These are phyloP conservation scores for Xylariales sp. DNA, from an alignment of 2,329 filamentous ascomycete genomes.

Conservation along the genomic window DNA sequence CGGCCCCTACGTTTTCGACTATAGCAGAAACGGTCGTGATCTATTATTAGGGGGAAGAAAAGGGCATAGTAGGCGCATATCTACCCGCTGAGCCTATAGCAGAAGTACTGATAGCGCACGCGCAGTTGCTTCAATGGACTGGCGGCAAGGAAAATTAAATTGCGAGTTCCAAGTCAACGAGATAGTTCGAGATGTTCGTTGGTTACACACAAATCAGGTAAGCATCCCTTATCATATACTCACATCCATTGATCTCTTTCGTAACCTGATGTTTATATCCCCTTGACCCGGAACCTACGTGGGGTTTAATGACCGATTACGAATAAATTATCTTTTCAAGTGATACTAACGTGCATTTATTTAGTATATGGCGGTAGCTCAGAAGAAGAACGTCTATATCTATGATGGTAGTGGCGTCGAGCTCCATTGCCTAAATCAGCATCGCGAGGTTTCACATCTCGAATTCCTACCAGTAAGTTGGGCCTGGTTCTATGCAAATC, in stretches of 20 bases:
- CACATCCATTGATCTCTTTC: not conserved
- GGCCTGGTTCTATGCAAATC: not conserved
- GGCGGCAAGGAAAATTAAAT: slow-evolving; percentile 89
- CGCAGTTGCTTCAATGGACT: slow-evolving; percentile 89
- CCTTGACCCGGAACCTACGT: not conserved
- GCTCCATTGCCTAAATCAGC: slow-evolving; percentile 89
- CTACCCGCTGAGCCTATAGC: too few relatives aligned
- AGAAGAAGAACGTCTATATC: slow-evolving; percentile 97
- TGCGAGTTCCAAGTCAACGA: slow-evolving; percentile 93
- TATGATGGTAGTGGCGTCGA: slow-evolving; percentile 88
- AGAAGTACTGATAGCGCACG: slow-evolving; percentile 23
- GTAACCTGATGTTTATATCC: not conserved
- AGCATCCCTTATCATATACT: not conserved
- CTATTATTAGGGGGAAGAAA: slow-evolving; percentile 88
- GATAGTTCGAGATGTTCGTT: slow-evolving; percentile 88
- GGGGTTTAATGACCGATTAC: not conserved
- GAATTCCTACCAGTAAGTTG: slow-evolving; percentile 65
- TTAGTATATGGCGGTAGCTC: slow-evolving; percentile 62
- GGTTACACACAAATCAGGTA: slow-evolving; percentile 81
- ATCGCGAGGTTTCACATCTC: slow-evolving; percentile 91
- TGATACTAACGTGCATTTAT: slow-evolving; percentile 17
- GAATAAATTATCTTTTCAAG: not conserved
- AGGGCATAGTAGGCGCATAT: slow-evolving; percentile 69
- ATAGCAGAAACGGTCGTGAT: slow-evolving; percentile 88
- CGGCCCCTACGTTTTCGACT: slow-evolving; percentile 90